These are phyloP conservation scores for Sungouiozyma ichnusensis DNA, from an alignment of 805 yeast genomes.

Conservation along the genomic window DNA sequence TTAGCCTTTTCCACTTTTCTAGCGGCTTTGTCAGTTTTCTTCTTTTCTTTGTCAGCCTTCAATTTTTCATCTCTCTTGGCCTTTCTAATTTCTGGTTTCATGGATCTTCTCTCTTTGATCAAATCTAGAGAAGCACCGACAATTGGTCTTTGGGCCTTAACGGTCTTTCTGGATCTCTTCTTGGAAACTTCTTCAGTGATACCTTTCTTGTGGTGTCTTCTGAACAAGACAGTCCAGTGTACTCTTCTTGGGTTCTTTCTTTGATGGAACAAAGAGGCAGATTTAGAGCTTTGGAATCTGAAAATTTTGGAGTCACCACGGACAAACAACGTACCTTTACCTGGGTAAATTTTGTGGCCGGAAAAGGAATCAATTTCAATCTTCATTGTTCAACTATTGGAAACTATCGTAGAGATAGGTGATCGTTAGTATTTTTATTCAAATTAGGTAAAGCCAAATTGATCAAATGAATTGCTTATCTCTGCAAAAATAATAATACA, in stretches of 20 bases:
- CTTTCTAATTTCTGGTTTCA: slow-evolving; percentile 95
- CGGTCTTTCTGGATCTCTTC: slow-evolving; percentile 95
- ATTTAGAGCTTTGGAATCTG: slow-evolving; percentile 98
- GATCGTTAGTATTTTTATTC: background rate
- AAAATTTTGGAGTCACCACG: slow-evolving; percentile 99
- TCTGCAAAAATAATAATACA: too few species aligned
- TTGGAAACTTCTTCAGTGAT: slow-evolving; percentile 95
- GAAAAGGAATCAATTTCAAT: slow-evolving; percentile 99
- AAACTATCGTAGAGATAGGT: background rate
- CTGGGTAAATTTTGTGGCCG: slow-evolving; percentile 99
- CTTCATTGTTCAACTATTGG: slow-evolving; percentile 52
- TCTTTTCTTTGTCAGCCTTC: slow-evolving; percentile 73
- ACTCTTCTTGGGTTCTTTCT: slow-evolving; percentile 99
- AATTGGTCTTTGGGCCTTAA: slow-evolving; percentile 97
- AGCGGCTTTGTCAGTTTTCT: slow-evolving; percentile 85
- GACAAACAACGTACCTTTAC: slow-evolving; percentile 98
- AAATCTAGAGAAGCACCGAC: slow-evolving; percentile 99
- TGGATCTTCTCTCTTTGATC: slow-evolving; percentile 94
- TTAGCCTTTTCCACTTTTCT: slow-evolving; percentile 92
- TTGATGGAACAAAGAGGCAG: slow-evolving; percentile 96
- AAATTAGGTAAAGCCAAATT: too few species aligned
- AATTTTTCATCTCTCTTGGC: slow-evolving; percentile 91
- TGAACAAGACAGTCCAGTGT: slow-evolving; percentile 98
- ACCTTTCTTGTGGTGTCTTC: slow-evolving; percentile 99
- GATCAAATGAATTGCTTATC: too few species aligned